phyloP scores from a whole-genome alignment of 306 rosid species.

The Rosa multiflora region DNA sequence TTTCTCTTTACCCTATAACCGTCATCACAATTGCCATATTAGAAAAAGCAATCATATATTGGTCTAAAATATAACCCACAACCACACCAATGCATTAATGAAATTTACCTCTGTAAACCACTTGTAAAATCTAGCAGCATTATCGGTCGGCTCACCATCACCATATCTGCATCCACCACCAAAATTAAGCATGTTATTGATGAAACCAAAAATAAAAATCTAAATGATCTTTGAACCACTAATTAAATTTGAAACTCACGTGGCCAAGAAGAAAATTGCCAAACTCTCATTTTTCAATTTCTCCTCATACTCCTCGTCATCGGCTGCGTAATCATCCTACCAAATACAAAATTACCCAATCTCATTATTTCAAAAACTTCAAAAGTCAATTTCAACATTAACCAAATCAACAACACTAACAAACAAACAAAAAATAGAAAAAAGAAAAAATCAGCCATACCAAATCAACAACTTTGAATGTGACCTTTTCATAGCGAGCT shows the following conservation, averaged over 20 bases:
- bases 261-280: constrained; percentile 84
- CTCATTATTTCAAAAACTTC: constrained; percentile 6
- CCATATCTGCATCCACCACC: constrained; percentile 72
- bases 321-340: constrained; percentile 88
- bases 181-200: constrained; percentile 12
- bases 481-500: constrained; percentile 78
- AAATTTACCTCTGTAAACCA: constrained; percentile 83
- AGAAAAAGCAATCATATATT: neutral
- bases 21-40: neutral
- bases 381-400: neutral
- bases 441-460: constrained; percentile 32
- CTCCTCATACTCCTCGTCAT: constrained; percentile 75
- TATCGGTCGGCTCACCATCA: constrained; percentile 99
- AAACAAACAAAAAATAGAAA: neutral
- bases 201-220: neutral
- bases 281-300: constrained; percentile 66
- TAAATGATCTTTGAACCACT: neutral
- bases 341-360: constrained; percentile 15
- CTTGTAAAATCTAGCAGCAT: constrained; percentile 90
- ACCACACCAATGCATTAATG: neutral
- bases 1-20: constrained; percentile 69
- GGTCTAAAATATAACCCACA: neutral
- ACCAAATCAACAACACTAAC: neutral
- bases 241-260: constrained; percentile 53
- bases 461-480: constrained; percentile 80